phyloP scores from a whole-genome alignment of 495 filamentous ascomycete species.

The Xylaria nigripes region DNA sequence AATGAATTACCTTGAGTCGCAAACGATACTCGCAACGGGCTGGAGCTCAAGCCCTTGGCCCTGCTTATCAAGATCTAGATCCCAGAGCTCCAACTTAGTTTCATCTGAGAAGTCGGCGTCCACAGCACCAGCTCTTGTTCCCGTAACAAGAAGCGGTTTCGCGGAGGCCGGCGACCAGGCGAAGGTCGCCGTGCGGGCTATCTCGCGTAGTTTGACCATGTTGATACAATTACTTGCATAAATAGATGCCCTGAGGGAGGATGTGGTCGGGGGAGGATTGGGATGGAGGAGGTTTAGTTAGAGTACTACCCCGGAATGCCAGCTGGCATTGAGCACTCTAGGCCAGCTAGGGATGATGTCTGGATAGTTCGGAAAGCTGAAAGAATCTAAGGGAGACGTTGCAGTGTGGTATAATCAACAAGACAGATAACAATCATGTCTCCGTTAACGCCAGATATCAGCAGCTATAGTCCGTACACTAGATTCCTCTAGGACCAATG shows the following conservation, averaged over 20 bases:
- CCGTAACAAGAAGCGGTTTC: constrained; percentile 81
- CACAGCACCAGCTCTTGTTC: constrained; percentile 88
- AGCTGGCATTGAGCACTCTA: constrained; percentile 30
- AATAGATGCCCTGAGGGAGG: constrained; percentile 2
- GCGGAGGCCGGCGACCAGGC: constrained; percentile 81
- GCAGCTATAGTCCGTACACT: neutral
- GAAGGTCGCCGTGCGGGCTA: constrained; percentile 92
- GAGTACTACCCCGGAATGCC: constrained; percentile 20
- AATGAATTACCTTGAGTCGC: constrained; percentile 72
- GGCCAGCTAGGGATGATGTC: constrained; percentile 19
- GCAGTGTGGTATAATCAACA: neutral
- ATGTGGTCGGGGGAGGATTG: neutral
- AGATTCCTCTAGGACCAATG: neutral
- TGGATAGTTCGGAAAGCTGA: neutral
- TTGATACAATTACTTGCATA: constrained; percentile 27
- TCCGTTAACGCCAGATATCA: constrained; percentile 27
- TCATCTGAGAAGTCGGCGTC: constrained; percentile 97
- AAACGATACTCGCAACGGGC: constrained; percentile 71
- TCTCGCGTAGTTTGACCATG: constrained; percentile 94
- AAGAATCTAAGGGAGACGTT: neutral
- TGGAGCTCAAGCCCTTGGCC: constrained; percentile 74
- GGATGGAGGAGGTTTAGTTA: neutral
- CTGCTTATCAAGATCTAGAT: constrained; percentile 67
- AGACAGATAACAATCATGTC: neutral
- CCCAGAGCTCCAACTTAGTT: constrained; percentile 94